Percentiles rank a stretch among this genome's conserved stretches.
Evolutionary conservation across 1,284 basidiomycete genomes (phyloP).

Genomic region (Anthracocystis setariae): DNA sequence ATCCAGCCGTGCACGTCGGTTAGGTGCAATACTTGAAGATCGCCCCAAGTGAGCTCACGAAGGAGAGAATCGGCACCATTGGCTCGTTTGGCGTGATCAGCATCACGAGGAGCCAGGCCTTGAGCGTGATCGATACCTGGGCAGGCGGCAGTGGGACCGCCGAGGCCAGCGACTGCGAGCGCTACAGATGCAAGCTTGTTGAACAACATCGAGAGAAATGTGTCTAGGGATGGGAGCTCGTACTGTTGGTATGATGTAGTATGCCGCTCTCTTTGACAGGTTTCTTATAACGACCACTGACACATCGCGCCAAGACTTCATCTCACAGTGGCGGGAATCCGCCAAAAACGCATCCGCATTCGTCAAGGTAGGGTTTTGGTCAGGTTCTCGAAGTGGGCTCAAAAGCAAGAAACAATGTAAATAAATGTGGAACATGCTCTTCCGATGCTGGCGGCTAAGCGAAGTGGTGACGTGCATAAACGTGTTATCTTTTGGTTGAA

Average conservation of each 20-base stretch:
- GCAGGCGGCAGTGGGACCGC: slow-evolving; percentile 15
- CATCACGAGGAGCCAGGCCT: slow-evolving; percentile 24
- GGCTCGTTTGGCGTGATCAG: slow-evolving; percentile 11
- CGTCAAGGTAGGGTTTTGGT: background rate
- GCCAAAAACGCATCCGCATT: too few species aligned
- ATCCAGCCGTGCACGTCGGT: slow-evolving; percentile 77
- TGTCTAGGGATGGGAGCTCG: too few species aligned
- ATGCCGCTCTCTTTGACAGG: slow-evolving; percentile 6
- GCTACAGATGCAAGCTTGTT: slow-evolving; percentile 9
- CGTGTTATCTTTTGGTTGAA: background rate
- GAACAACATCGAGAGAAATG: slow-evolving; percentile 7
- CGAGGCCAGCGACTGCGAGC: slow-evolving; percentile 7
- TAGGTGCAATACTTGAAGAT: slow-evolving; percentile 75
- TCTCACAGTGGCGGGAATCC: background rate
- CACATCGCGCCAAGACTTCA: too few species aligned
- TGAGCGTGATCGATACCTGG: slow-evolving; percentile 41
- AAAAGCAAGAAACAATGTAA: too few species aligned
- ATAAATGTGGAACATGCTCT: background rate
- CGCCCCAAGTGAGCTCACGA: slow-evolving; percentile 77
- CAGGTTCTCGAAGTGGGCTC: too few species aligned
- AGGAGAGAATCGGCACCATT: slow-evolving; percentile 25
- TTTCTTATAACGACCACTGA: too few species aligned
- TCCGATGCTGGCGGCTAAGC: background rate
- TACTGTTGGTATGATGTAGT: too few species aligned
- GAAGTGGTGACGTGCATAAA: background rate